Evolutionary conservation across 208 protist species (phyloP).

Genomic region (Trypanosoma melophagium): DNA sequence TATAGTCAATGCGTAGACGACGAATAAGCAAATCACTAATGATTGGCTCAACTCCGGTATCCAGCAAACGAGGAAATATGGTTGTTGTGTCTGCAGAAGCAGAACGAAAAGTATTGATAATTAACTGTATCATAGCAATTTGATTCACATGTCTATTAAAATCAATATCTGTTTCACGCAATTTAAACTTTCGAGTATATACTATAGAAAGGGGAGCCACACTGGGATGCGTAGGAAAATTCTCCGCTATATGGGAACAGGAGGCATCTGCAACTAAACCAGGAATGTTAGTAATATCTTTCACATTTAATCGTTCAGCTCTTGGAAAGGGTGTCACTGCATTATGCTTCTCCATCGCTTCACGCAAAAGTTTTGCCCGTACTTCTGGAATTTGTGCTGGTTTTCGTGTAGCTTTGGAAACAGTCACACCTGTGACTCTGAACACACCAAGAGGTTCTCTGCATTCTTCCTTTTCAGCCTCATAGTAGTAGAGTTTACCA

Average conservation of each 20-base stretch:
- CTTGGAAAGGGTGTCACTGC: not conserved
- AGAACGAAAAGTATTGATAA: slow-evolving; percentile 57
- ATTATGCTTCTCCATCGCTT: slow-evolving; percentile 10
- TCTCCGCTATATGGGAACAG: not conserved
- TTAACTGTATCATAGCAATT: slow-evolving; percentile 45
- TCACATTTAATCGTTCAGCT: slow-evolving; percentile 11
- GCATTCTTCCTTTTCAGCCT: slow-evolving; percentile 28
- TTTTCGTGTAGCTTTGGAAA: slow-evolving; percentile 44
- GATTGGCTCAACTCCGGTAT: slow-evolving; percentile 28
- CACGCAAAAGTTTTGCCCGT: slow-evolving; percentile 10
- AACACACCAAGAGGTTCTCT: slow-evolving; percentile 46
- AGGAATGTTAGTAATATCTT: not conserved
- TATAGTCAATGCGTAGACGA: slow-evolving; percentile 67
- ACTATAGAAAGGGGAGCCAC: slow-evolving; percentile 4
- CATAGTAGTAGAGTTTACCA: slow-evolving; percentile 46
- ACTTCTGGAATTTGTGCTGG: slow-evolving; percentile 24
- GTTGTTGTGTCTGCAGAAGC: slow-evolving; percentile 28
- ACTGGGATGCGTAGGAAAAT: slow-evolving; percentile 2
- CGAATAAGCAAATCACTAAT: slow-evolving; percentile 51
- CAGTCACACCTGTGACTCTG: slow-evolving; percentile 52
- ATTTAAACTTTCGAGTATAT: slow-evolving; percentile 30
- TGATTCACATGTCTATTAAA: slow-evolving; percentile 82
- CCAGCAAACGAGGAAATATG: slow-evolving; percentile 36
- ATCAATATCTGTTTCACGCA: slow-evolving; percentile 73
- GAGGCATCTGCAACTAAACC: slow-evolving; percentile 6